Evolutionary conservation across 495 filamentous ascomycete species (phyloP).

Genomic region (Daldinia childiae): DNA sequence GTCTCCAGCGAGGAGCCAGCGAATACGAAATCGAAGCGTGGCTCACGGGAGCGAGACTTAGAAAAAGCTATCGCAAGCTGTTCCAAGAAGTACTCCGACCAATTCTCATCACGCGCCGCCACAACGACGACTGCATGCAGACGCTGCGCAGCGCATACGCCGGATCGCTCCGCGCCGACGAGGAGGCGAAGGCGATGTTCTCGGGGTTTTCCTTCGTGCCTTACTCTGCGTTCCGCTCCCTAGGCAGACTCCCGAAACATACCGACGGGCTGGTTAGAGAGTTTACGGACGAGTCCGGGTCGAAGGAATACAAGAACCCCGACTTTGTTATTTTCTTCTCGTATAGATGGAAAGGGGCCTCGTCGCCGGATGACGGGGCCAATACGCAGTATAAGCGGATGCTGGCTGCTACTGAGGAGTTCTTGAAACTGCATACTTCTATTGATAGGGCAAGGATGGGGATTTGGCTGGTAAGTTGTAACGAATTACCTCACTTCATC

Average conservation of each 20-base stretch:
- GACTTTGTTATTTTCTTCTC: slow-evolving; percentile 45
- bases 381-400: slow-evolving; percentile 42
- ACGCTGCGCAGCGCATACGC: slow-evolving; percentile 37
- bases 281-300: not conserved
- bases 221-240: slow-evolving; percentile 30
- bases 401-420: slow-evolving; percentile 33
- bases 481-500: not conserved
- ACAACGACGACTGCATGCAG: slow-evolving; percentile 8
- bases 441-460: slow-evolving; percentile 31
- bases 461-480: slow-evolving; percentile 40
- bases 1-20: slow-evolving; percentile 20
- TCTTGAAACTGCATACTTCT: slow-evolving; percentile 23
- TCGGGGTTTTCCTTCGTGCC: slow-evolving; percentile 30
- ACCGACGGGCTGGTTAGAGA: slow-evolving; percentile 21
- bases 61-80: slow-evolving; percentile 47
- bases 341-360: slow-evolving; percentile 39
- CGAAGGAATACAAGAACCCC: not conserved
- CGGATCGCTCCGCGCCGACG: slow-evolving; percentile 16
- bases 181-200: slow-evolving; percentile 28
- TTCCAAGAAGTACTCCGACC: slow-evolving; percentile 47
- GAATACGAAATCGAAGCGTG: slow-evolving; percentile 2
- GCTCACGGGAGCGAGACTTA: slow-evolving; percentile 29
- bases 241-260: slow-evolving; percentile 34
- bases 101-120: slow-evolving; percentile 18
- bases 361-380: slow-evolving; percentile 30